Base-by-base conservation (phyloP, 1,284 basidiomycete species). In the Moesziomyces sp. region DNA sequence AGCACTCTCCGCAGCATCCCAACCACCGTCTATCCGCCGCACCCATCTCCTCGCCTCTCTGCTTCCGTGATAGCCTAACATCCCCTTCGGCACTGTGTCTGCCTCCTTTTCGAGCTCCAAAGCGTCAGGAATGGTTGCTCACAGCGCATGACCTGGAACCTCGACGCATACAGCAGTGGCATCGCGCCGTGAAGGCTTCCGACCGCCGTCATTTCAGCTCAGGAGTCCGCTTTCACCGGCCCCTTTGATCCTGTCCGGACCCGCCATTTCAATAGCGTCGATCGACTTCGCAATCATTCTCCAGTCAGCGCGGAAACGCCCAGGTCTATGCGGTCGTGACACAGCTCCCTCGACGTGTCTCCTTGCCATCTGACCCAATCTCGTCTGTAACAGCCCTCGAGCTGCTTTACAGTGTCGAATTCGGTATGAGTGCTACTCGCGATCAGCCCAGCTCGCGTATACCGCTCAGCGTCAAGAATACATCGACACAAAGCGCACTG, bases 401-500 rank as follows among this genome's bases (percentile, higher is more conserved):
- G 33, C 49, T 46, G 60, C 38, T 45, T 30, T 16, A 35, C 24
- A 52, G 46, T 46, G 42, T 26, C 52, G 13, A 19, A 28, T 24
- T 38, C 55, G 50, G 10, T 54, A 72, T 72, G 69, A 72, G 63
- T 54, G 58, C 63, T 28, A 38, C 63, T 19, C 58, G 63, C 48
- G 69, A 72, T 33, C 55, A 58, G 13, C 45, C 55, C 16, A 42
- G 40, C 59, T 67, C 63, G 47, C 66, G 72, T 38, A 69, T 69
- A 28, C 72, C 72, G 24, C 59, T 74, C 44, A 70, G 72, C 63
- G 58, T 70, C 56, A 74, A 74, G 50, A 74, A 74, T 40, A 51
- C 56, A 3, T 50, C 66, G 42, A 62, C 61, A n/a, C 66, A 69
- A 49, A 54, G 61, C 49, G 43, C 57, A 8, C 28, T 30, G n/a